A percentile compares a stretch with the other conserved stretches of the same genome.
Evolutionary conservation across 345 rosid genomes (phyloP).

Genomic region (Arabidopsis thaliana): DNA sequence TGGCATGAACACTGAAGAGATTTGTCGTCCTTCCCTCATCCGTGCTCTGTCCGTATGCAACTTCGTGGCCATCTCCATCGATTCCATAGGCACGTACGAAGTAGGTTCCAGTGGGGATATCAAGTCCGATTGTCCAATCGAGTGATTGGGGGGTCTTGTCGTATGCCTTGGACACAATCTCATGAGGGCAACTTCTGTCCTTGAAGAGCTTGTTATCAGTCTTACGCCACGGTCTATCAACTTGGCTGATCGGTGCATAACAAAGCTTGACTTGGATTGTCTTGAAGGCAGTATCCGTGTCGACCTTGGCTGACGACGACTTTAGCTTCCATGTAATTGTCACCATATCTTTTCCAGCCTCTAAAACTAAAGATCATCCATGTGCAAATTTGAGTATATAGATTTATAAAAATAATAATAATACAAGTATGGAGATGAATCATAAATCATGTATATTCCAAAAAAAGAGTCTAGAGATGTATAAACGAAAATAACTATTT

Average conservation of each 20-base stretch:
- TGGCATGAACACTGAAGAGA: slow-evolving; percentile 52
- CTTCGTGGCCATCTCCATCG: slow-evolving; percentile 41
- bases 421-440: no score
- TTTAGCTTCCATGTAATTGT: slow-evolving; percentile 62
- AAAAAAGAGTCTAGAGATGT: background rate
- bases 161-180: slow-evolving; percentile 54
- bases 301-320: slow-evolving; percentile 49
- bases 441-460: background rate
- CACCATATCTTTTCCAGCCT: slow-evolving; percentile 61
- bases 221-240: slow-evolving; percentile 79
- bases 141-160: slow-evolving; percentile 41
- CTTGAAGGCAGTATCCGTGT: slow-evolving; percentile 55
- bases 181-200: slow-evolving; percentile 70
- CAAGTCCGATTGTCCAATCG: slow-evolving; percentile 55
- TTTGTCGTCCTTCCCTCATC: slow-evolving; percentile 47
- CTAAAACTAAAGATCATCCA: slow-evolving; percentile 25
- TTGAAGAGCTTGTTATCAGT: slow-evolving; percentile 54
- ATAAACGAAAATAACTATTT: background rate
- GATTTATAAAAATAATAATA: no score
- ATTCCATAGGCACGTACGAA: slow-evolving; percentile 72
- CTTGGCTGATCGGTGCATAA: slow-evolving; percentile 76
- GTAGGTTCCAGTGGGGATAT: slow-evolving; percentile 68
- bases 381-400: background rate
- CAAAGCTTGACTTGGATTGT: slow-evolving; percentile 60
- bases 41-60: slow-evolving; percentile 68